Evolutionary conservation across 2,329 filamentous ascomycete genomes (phyloP).

Genomic region (Scleromitrula shiraiana): DNA sequence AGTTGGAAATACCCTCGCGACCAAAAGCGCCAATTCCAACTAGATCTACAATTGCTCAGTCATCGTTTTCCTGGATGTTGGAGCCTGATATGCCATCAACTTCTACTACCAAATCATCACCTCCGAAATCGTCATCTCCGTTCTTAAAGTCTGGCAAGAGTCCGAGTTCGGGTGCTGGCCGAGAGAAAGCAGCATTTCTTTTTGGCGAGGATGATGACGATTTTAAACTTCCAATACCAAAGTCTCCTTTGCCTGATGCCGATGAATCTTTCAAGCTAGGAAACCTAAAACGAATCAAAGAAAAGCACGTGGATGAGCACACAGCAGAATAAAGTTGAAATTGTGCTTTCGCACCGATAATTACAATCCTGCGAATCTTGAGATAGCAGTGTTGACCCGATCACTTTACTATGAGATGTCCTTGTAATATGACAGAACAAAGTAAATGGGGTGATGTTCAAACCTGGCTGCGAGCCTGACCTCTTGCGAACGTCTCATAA

Average conservation of each 20-base stretch:
- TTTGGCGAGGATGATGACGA: constrained; percentile 28
- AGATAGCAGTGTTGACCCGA: background rate
- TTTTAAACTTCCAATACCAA: constrained; percentile 8
- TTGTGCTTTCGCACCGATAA: background rate
- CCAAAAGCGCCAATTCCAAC: constrained; percentile 44
- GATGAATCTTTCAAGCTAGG: constrained; percentile 27
- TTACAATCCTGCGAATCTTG: background rate
- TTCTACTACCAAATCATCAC: constrained; percentile 15
- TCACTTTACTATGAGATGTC: constrained; percentile 1
- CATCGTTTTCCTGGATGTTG: constrained; percentile 74
- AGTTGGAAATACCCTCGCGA: constrained; percentile 8
- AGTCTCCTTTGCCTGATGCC: constrained; percentile 13
- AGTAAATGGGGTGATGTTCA: constrained; percentile 7
- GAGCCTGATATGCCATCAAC: constrained; percentile 35
- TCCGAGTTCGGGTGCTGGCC: constrained; percentile 19
- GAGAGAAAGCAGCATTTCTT: constrained; percentile 30
- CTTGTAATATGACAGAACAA: constrained; percentile 5
- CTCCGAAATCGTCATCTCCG: constrained; percentile 24
- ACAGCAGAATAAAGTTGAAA: background rate
- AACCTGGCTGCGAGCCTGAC: constrained; percentile 6
- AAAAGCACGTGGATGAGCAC: constrained; percentile 4
- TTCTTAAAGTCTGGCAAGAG: constrained; percentile 24
- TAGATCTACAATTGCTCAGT: constrained; percentile 61
- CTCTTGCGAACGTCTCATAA: constrained; percentile 3
- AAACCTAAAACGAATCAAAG: constrained; percentile 20